Conservation (phyloP, 192 early-diverging fungal genomes). For the Chytriomyces sp. region DNA sequence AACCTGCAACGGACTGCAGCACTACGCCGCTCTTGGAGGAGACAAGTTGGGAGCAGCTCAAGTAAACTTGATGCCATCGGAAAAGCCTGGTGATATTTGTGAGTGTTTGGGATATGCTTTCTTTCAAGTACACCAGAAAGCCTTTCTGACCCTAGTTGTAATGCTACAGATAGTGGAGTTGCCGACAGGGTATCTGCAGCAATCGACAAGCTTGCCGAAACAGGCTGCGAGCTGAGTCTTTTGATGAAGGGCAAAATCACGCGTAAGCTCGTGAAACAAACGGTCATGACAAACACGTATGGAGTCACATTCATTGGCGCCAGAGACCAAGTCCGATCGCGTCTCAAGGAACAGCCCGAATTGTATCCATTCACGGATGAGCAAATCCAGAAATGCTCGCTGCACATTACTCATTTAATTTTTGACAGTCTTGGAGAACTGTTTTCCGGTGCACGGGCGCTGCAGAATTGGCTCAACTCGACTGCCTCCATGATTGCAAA, state of each 20-base stretch:
- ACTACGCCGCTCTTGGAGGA: conserved; percentile 96
- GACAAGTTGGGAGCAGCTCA: conserved; percentile 84
- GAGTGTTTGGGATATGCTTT: background rate
- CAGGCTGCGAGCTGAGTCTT: conserved; percentile 44
- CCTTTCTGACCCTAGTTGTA: background rate
- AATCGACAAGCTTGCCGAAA: conserved; percentile 66
- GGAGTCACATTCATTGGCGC: conserved; percentile 98
- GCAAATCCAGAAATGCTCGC: conserved; percentile 64
- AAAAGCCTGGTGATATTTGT: conserved; percentile 86
- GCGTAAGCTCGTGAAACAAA: conserved; percentile 97
- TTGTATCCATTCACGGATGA: conserved; percentile 69
- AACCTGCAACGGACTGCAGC: conserved; percentile 97
- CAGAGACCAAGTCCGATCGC: conserved; percentile 79
- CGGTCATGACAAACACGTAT: conserved; percentile 99
- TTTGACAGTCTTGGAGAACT: conserved; percentile 88
- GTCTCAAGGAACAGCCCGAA: conserved; percentile 70
- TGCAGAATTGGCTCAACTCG: conserved; percentile 94
- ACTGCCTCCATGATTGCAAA: conserved; percentile 82
- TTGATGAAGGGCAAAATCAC: conserved; percentile 70
- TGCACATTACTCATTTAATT: conserved; percentile 80
- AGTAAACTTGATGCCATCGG: conserved; percentile 85
- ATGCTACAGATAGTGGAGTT: conserved; percentile 74
- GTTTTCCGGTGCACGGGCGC: conserved; percentile 83
- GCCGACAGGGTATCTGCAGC: conserved; percentile 72
- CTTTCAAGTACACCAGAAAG: background rate